Conservation (phyloP, 2,329 filamentous ascomycete genomes). For the Lithohypha guttulata region DNA sequence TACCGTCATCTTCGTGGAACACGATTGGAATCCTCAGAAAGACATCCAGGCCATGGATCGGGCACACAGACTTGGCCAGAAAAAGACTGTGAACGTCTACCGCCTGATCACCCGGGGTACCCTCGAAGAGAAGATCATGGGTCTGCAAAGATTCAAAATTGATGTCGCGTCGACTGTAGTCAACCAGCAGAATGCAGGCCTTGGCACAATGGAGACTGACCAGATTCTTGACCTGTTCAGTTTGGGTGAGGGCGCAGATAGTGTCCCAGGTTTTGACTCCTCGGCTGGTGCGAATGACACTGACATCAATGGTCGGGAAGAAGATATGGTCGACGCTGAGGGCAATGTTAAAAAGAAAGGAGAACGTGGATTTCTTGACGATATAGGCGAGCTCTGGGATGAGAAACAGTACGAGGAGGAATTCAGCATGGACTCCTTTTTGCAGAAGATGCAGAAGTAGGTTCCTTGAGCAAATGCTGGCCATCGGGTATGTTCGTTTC, state of each 20-base stretch:
- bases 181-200: conserved; percentile 93
- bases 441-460: conserved; percentile 73
- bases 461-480: no score
- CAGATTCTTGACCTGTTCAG: conserved; percentile 96
- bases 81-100: conserved; percentile 99
- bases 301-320: conserved; percentile 45
- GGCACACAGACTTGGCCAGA: conserved; percentile 94
- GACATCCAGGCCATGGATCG: conserved; percentile 98
- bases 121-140: conserved; percentile 95
- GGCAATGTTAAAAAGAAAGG: conserved; percentile 90
- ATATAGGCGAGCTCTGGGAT: conserved; percentile 92
- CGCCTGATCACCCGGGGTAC: conserved; percentile 92
- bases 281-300: neutral
- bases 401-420: conserved; percentile 97
- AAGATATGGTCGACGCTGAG: conserved; percentile 87
- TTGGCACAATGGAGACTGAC: conserved; percentile 95
- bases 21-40: conserved; percentile 99
- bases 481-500: no score
- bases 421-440: conserved; percentile 88
- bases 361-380: conserved; percentile 81
- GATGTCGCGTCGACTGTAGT: conserved; percentile 96
- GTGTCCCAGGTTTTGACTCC: conserved; percentile 43
- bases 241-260: conserved; percentile 57
- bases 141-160: conserved; percentile 97
- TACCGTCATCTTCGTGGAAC: conserved; percentile 98